Evolutionary conservation across 2,329 filamentous ascomycete genomes (phyloP).

Genomic region (Salinomyces thailandicus): DNA sequence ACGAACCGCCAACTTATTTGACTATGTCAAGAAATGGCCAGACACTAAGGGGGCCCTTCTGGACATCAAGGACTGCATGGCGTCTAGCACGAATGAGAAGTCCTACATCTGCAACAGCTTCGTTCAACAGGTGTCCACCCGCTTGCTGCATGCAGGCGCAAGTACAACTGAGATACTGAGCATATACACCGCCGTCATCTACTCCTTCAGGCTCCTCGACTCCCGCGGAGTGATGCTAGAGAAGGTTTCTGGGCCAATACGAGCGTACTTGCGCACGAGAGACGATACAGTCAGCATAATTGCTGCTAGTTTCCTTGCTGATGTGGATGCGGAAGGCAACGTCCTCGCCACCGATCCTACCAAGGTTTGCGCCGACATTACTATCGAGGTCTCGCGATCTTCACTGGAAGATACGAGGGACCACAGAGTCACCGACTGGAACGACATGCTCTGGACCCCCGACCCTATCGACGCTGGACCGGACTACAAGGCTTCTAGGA

Average conservation of each 20-base stretch:
- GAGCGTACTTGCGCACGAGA: constrained; percentile 64
- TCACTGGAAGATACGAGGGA: constrained; percentile 40
- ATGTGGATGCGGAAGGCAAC: constrained; percentile 38
- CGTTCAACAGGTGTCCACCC: constrained; percentile 51
- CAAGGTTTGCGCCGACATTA: constrained; percentile 52
- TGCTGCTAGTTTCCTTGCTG: constrained; percentile 61
- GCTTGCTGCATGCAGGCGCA: constrained; percentile 63
- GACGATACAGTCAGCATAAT: constrained; percentile 71
- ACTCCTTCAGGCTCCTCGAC: constrained; percentile 64
- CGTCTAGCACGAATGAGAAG: constrained; percentile 57
- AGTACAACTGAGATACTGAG: constrained; percentile 67
- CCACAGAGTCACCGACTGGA: constrained; percentile 67
- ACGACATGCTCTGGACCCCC: constrained; percentile 87
- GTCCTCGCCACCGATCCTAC: constrained; percentile 35
- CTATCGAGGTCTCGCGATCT: constrained; percentile 52
- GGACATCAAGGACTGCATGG: constrained; percentile 56
- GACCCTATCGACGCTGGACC: constrained; percentile 87
- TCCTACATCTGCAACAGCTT: constrained; percentile 61
- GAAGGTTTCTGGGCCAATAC: constrained; percentile 60
- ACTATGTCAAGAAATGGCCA: constrained; percentile 69
- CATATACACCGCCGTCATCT: constrained; percentile 70
- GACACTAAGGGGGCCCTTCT: constrained; percentile 59
- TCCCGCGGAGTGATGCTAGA: constrained; percentile 67
- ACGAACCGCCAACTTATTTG: constrained; percentile 62
- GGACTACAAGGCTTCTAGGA: constrained; percentile 78